Conservation (phyloP, 495 filamentous ascomycete genomes). For the Hypoxylon subgilvum region DNA sequence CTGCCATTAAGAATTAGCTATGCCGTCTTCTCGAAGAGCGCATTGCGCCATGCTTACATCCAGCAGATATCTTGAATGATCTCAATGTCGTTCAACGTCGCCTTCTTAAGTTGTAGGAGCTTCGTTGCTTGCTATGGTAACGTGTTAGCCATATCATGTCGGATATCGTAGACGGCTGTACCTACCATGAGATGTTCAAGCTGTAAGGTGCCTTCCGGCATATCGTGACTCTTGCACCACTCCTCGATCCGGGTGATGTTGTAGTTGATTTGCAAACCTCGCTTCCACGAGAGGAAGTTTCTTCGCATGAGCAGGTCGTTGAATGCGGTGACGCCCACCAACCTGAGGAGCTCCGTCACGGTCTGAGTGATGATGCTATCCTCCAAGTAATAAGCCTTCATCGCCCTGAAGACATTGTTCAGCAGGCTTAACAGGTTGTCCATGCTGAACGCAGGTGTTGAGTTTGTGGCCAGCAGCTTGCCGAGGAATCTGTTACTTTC, state of each 20-base stretch:
- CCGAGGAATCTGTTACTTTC: constrained; percentile 98
- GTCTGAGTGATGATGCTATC: constrained; percentile 94
- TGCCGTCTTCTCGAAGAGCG: background rate
- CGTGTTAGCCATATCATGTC: constrained; percentile 36
- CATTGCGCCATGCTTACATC: constrained; percentile 71
- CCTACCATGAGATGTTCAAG: constrained; percentile 96
- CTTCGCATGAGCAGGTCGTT: constrained; percentile 97
- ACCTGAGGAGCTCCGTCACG: constrained; percentile 86
- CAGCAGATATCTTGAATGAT: constrained; percentile 99
- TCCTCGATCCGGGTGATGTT: constrained; percentile 99
- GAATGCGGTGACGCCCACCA: constrained; percentile 98
- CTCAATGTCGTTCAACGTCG: constrained; percentile 97
- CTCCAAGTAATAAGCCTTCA: constrained; percentile 97
- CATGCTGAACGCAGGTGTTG: constrained; percentile 94
- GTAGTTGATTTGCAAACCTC: constrained; percentile 99
- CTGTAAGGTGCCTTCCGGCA: constrained; percentile 97
- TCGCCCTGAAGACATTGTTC: constrained; percentile 96
- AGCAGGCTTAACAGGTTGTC: constrained; percentile 95
- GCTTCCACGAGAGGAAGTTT: constrained; percentile 99
- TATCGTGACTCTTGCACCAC: constrained; percentile 99
- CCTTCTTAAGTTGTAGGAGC: constrained; percentile 97
- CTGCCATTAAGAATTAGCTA: constrained; percentile 50
- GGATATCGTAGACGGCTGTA: background rate
- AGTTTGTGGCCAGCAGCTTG: constrained; percentile 88
- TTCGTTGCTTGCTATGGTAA: constrained; percentile 90